Percentiles rank a stretch among this genome's conserved stretches.
phyloP scores from a whole-genome alignment of 768 basidiomycete genomes.

The Lepiota subincarnata region DNA sequence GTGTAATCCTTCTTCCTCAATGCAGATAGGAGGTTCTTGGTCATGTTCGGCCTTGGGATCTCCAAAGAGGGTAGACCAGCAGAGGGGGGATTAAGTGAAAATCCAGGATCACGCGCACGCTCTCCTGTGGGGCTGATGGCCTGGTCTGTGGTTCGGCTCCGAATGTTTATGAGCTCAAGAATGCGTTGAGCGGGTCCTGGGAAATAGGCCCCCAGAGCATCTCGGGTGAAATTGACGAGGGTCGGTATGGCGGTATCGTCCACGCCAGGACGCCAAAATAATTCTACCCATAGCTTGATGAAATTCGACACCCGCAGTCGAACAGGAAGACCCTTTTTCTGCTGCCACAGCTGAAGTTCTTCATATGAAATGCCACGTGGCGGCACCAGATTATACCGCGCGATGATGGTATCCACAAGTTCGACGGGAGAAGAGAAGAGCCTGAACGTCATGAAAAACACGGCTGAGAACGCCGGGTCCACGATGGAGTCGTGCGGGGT shows the following conservation, averaged over 20 bases:
- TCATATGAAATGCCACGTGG: constrained; percentile 53
- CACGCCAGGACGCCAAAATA: constrained; percentile 76
- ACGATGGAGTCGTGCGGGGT: constrained; percentile 91
- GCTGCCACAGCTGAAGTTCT: constrained; percentile 73
- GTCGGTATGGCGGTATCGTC: constrained; percentile 64
- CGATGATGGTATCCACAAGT: constrained; percentile 72
- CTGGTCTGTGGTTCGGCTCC: constrained; percentile 43
- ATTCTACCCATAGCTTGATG: constrained; percentile 91
- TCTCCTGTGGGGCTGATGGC: constrained; percentile 56
- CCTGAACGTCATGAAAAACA: constrained; percentile 96
- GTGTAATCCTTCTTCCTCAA: constrained; percentile 64
- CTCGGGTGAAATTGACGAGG: constrained; percentile 57
- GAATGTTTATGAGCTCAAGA: constrained; percentile 58
- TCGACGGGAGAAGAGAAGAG: constrained; percentile 79
- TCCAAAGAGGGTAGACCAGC: constrained; percentile 46
- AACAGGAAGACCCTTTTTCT: constrained; percentile 84
- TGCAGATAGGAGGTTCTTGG: constrained; percentile 65
- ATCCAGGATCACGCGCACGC: constrained; percentile 69
- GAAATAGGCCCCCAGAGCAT: constrained; percentile 59
- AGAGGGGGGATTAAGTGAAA: constrained; percentile 60
- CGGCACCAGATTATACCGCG: constrained; percentile 78
- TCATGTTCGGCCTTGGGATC: constrained; percentile 84
- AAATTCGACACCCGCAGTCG: constrained; percentile 89
- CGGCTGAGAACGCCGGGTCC: constrained; percentile 79
- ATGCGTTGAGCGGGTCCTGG: constrained; percentile 71